Evolutionary conservation across 2,329 filamentous ascomycete genomes (phyloP).

Genomic region (Epicoccum nigrum): DNA sequence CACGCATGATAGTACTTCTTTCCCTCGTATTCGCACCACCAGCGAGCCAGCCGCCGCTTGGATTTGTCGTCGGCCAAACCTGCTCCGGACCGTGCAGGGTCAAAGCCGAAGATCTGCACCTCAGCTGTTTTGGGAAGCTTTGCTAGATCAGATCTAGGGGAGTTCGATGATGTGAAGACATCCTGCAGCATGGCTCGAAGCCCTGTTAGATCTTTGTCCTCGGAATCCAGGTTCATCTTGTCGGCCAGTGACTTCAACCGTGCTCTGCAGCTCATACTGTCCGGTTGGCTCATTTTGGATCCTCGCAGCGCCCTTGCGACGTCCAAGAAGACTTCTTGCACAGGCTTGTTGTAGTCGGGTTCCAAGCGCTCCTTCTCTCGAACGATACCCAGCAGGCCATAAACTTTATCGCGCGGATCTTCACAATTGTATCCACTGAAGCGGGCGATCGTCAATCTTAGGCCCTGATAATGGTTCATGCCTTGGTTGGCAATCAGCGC

Average conservation of each 20-base stretch:
- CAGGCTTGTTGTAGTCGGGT: neutral
- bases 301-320: neutral
- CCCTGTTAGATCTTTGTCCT: neutral
- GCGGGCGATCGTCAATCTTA: neutral
- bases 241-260: neutral
- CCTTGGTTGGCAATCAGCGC: neutral
- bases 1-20: neutral
- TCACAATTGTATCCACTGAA: neutral
- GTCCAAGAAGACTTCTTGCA: neutral
- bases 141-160: neutral
- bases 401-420: constrained; percentile 1
- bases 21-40: neutral
- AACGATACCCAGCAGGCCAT: constrained; percentile 2
- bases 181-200: neutral
- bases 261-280: neutral
- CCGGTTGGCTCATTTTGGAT: neutral
- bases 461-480: neutral
- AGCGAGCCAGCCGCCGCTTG: neutral
- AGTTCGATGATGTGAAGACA: neutral
- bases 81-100: neutral
- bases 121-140: neutral
- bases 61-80: neutral
- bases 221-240: neutral
- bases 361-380: neutral
- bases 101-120: neutral